A percentile compares a stretch with the other conserved stretches of the same genome.
These are phyloP conservation scores for Pyrus betulifolia DNA, from an alignment of 306 rosid species.

Conservation along the genomic window DNA sequence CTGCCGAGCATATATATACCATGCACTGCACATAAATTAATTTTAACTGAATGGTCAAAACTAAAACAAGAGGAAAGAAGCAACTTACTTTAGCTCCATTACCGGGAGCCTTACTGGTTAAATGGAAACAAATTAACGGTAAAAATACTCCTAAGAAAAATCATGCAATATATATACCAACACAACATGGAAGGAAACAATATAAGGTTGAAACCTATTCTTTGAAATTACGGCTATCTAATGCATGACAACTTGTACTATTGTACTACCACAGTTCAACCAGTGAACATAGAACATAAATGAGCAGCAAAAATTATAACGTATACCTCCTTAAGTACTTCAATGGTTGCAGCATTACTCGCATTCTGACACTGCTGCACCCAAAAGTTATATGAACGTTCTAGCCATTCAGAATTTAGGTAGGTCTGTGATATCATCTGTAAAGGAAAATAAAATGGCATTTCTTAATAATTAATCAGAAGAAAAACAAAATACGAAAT, in stretches of 20 bases:
- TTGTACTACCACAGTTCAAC: neutral
- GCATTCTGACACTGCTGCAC: constrained; percentile 62
- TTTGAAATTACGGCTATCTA: neutral
- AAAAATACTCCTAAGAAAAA: neutral
- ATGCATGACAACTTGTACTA: neutral
- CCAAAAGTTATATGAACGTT: constrained; percentile 64
- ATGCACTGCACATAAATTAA: neutral
- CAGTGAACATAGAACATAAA: neutral
- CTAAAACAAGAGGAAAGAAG: neutral
- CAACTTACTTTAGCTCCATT: neutral
- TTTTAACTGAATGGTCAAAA: neutral
- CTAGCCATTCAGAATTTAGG: constrained; percentile 66
- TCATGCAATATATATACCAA: neutral
- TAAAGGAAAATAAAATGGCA: constrained; percentile 8
- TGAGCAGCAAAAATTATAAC: constrained; percentile 16
- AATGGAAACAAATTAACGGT: neutral
- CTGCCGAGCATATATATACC: neutral
- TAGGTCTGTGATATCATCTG: constrained; percentile 71
- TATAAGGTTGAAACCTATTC: neutral
- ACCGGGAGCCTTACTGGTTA: neutral
- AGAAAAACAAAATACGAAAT: neutral
- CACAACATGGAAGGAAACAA: neutral
- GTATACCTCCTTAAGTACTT: constrained; percentile 85
- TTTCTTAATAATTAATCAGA: constrained; percentile 14
- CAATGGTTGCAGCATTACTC: constrained; percentile 68